phyloP scores from a whole-genome alignment of 139 green algal genomes.

The Chlamydomonas sp. region DNA sequence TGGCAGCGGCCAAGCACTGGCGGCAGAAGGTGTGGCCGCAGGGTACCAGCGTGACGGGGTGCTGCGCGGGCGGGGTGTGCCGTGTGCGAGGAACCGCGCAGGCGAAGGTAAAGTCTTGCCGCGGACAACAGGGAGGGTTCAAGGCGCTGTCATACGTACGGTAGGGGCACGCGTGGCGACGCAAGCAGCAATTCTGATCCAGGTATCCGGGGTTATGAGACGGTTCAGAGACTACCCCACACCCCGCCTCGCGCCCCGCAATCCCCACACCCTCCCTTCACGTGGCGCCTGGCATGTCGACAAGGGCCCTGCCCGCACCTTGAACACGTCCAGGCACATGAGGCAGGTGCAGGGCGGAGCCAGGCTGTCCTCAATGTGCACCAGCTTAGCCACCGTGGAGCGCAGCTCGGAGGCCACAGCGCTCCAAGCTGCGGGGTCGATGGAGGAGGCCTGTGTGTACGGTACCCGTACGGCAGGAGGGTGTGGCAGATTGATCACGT shows the following conservation, averaged over 20 bases:
- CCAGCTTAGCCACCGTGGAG: conserved; percentile 38
- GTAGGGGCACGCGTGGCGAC: no score
- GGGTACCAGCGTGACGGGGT: conserved; percentile 39
- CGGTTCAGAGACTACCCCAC: not conserved
- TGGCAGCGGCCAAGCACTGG: conserved; percentile 31
- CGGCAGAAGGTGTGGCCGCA: conserved; percentile 53
- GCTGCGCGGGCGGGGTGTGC: not conserved
- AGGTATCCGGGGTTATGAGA: not conserved
- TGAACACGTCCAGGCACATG: conserved; percentile 51
- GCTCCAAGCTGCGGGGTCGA: conserved; percentile 30
- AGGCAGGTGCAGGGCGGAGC: conserved; percentile 50
- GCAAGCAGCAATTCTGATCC: not conserved
- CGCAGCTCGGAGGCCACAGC: conserved; percentile 27
- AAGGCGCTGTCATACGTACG: not conserved
- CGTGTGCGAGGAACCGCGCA: no score
- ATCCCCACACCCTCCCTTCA: not conserved
- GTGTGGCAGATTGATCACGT: no score
- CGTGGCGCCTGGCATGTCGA: no score
- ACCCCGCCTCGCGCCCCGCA: not conserved
- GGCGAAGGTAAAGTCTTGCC: no score
- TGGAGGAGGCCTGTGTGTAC: not conserved
- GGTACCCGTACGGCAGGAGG: not conserved
- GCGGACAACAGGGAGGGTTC: no score
- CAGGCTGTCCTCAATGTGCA: conserved; percentile 50
- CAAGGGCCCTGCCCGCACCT: not conserved